phyloP scores from a whole-genome alignment of 2,329 filamentous ascomycete species.

The Periglandula ipomoeae region DNA sequence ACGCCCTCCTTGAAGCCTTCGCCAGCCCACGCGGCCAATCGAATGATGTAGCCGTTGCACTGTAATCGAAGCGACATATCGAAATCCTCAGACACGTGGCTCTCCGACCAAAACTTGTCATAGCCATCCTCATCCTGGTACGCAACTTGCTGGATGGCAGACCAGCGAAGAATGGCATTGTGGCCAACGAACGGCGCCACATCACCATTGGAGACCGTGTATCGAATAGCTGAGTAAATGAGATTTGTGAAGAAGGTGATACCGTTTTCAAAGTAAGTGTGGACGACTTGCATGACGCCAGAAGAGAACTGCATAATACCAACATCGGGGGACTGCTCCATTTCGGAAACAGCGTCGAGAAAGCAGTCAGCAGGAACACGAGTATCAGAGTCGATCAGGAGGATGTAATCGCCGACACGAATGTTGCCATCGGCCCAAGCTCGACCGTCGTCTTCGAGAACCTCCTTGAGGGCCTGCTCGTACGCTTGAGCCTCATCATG shows the following conservation, averaged over 20 bases:
- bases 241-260: conserved; percentile 66
- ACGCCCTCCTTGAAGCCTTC: conserved; percentile 79
- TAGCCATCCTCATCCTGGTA: conserved; percentile 62
- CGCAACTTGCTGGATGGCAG: conserved; percentile 63
- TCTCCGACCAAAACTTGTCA: conserved; percentile 76
- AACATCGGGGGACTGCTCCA: conserved; percentile 71
- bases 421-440: conserved; percentile 82
- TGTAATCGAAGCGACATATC: conserved; percentile 74
- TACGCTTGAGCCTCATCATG: conserved; percentile 60
- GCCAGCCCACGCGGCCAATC: conserved; percentile 62
- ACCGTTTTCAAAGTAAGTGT: conserved; percentile 63
- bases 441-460: conserved; percentile 57
- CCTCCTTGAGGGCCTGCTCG: conserved; percentile 53
- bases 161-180: conserved; percentile 69
- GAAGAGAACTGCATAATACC: conserved; percentile 72
- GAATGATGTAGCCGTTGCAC: conserved; percentile 62
- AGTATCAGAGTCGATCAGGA: conserved; percentile 68
- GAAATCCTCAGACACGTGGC: conserved; percentile 72
- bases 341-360: conserved; percentile 70
- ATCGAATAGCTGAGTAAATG: conserved; percentile 68
- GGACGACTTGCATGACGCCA: conserved; percentile 69
- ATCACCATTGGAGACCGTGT: conserved; percentile 68
- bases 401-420: conserved; percentile 73
- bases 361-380: conserved; percentile 70
- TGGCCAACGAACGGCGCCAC: conserved; percentile 76